Evolutionary conservation across 1,284 basidiomycete species (phyloP), one percentile per base, ranked within the genome.

Genomic region (Volvariella volvacea): DNA sequence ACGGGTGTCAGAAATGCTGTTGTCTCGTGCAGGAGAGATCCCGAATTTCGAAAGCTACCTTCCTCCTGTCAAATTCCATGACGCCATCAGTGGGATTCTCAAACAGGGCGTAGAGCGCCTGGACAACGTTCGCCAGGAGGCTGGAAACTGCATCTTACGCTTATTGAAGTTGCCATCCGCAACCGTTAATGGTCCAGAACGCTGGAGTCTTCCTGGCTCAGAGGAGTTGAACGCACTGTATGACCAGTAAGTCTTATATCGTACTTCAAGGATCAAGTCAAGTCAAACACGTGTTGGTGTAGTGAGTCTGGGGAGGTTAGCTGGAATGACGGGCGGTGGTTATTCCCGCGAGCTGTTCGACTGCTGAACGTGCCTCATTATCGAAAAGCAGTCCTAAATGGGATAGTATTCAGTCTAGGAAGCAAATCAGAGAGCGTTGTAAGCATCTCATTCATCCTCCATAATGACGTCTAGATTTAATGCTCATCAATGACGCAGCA

Each of bases 71-170:
- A 68, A 66, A 42, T 85, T 79, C 61, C 72, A 80, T 47, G 55
- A 63, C n/a, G 70, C 75, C 8, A 58, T 88, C 34, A 77, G 73
- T 2, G 82, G 80, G 0, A 77, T 94, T 41, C 68, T 92, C 47
- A 96, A 92, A 62, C 92, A 96, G 59, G 86, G 88, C 4, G 80
- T 91, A 14, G 95, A 98, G 63, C 75, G 92, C 50, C 78, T 98
- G 20, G 93, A 97, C 58, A 89, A 88, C 54, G 88, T 98, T 22
- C 77, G 94, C 25, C 81, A 84, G 47, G 80, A 79, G 34, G 85
- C 90, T 1, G 92, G 90, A 0, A 66, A 73, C 52, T 70, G 73
- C 49, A 73, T 91, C 45, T 51, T 78, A 47, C 60, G 62, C 32
- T 62, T 83, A 32, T 51, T 92, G 22, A 51, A 60, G 17, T 58